These are phyloP conservation scores for Taphrina deformans DNA, from an alignment of 1,139 yeast genomes.

Conservation along the genomic window DNA sequence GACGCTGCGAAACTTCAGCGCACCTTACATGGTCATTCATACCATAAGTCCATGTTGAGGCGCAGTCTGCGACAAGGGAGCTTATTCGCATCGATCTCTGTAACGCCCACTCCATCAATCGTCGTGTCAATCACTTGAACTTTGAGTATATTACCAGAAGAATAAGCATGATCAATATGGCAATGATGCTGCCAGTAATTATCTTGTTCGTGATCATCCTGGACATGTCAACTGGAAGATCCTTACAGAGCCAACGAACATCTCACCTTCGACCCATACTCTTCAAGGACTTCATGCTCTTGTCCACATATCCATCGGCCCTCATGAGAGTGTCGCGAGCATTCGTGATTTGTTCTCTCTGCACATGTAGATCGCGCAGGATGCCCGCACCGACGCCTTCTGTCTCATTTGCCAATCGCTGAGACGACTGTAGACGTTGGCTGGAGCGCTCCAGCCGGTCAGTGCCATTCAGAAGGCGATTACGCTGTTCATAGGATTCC, in stretches of 20 bases:
- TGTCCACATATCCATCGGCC: constrained; percentile 92
- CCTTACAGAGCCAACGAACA: background rate
- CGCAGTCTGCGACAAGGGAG: no score
- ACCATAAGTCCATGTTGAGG: no score
- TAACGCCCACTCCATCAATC: background rate
- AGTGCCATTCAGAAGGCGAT: constrained; percentile 73
- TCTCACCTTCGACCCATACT: constrained; percentile 72
- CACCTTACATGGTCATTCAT: no score
- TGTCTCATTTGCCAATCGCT: constrained; percentile 87
- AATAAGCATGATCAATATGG: constrained; percentile 77
- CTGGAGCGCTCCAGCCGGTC: constrained; percentile 79
- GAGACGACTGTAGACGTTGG: constrained; percentile 81
- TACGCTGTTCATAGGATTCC: constrained; percentile 67
- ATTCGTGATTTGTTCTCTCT: constrained; percentile 85
- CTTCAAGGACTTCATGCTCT: constrained; percentile 79
- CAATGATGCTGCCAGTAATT: constrained; percentile 93
- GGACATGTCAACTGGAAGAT: background rate
- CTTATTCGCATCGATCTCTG: no score
- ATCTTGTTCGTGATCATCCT: constrained; percentile 92
- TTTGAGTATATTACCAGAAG: constrained; percentile 83
- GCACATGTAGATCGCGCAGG: constrained; percentile 82
- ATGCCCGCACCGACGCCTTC: constrained; percentile 90
- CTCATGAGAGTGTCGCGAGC: constrained; percentile 69
- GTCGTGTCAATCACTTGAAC: constrained; percentile 46
- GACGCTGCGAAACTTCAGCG: no score